Percentiles rank a stretch among this genome's conserved stretches.
phyloP scores from a whole-genome alignment of 352 stramenopile species.

The Globisporangium orthogonon region DNA sequence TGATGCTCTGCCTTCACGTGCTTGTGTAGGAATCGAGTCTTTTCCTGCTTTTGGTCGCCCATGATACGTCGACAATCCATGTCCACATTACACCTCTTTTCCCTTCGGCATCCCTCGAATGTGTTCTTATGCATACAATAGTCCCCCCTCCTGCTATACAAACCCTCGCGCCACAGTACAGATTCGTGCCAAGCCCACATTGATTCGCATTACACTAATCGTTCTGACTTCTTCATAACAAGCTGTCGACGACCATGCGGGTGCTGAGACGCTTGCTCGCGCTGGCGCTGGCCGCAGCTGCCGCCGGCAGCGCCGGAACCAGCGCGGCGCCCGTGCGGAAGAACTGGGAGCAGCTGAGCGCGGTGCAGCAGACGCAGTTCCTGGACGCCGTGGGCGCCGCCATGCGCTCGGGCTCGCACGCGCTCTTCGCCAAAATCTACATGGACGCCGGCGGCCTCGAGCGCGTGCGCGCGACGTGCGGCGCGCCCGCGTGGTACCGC shows the following conservation, averaged over 20 bases:
- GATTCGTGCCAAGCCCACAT: too few species aligned
- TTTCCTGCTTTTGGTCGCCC: too few species aligned
- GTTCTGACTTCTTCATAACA: not conserved
- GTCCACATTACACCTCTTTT: too few species aligned
- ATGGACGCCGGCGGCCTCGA: slow-evolving; percentile 32
- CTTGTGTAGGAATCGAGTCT: too few species aligned
- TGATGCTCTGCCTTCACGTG: too few species aligned
- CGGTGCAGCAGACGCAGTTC: slow-evolving; percentile 26
- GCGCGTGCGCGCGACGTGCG: slow-evolving; percentile 37
- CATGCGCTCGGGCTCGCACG: slow-evolving; percentile 43
- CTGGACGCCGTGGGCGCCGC: slow-evolving; percentile 39
- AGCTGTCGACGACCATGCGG: slow-evolving; percentile 1
- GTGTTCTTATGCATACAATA: not conserved
- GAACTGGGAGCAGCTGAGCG: slow-evolving; percentile 15
- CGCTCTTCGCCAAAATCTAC: slow-evolving; percentile 52
- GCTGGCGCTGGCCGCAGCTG: not conserved
- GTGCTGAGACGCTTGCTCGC: slow-evolving; percentile 2
- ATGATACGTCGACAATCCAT: too few species aligned
- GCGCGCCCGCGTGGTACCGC: slow-evolving; percentile 55
- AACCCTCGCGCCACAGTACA: not conserved
- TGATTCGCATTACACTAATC: too few species aligned
- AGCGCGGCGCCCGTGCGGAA: slow-evolving; percentile 9
- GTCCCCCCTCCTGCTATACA: not conserved
- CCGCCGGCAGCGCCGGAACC: not conserved
- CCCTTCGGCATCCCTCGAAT: too few species aligned